Evolutionary conservation across 2,329 filamentous ascomycete species (phyloP).

Genomic region (Neofusicoccum laricinum): DNA sequence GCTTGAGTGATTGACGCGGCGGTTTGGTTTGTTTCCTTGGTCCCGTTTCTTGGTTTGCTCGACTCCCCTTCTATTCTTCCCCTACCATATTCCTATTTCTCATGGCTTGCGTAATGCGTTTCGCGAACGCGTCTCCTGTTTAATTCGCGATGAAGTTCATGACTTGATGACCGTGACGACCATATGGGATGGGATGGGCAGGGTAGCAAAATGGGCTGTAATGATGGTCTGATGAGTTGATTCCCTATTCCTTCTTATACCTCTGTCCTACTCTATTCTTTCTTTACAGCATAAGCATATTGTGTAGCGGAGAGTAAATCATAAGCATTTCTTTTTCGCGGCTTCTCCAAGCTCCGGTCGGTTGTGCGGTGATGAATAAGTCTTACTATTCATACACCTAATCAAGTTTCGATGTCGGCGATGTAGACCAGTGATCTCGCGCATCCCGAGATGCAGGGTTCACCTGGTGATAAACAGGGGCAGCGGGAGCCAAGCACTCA

Average conservation of each 20-base stretch:
- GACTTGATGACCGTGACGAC: not conserved
- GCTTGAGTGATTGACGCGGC: not conserved
- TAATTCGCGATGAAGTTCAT: not conserved
- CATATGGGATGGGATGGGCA: no score
- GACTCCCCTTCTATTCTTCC: no score
- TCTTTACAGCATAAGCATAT: not conserved
- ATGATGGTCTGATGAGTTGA: constrained; percentile 18
- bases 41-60: not conserved
- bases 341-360: no score
- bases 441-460: no score
- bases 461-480: no score
- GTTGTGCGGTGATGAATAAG: no score
- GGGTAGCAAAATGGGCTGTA: not conserved
- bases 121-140: no score
- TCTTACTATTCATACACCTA: no score
- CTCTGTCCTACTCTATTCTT: not conserved
- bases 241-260: not conserved
- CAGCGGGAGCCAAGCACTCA: no score
- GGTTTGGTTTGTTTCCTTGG: not conserved
- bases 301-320: not conserved
- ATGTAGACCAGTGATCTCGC: no score
- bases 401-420: no score
- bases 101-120: not conserved
- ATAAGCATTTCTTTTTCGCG: not conserved
- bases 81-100: no score